Base-by-base conservation (phyloP, 139 green algal species). In the Zygnema cylindricum region DNA sequence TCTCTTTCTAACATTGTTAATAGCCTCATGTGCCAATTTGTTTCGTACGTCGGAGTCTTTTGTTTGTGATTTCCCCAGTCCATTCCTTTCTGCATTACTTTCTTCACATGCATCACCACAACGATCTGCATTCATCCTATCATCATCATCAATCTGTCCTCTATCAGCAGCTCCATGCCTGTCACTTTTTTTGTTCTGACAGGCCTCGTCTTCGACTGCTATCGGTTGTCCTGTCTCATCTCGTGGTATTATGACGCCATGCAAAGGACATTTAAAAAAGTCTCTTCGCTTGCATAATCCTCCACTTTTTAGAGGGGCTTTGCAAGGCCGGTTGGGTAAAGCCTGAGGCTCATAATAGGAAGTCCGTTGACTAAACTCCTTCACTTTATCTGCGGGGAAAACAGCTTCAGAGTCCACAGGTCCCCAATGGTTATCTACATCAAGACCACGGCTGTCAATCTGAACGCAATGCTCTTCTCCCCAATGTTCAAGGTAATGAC, bases 351-450 rank as follows among this genome's bases (percentile, higher is more conserved):
- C 7, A 30, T 91, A 91, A 43, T 85, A 91, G 1, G 38, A 84
- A 39, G 54, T 71, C 3, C 33, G 85, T 69, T 49, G 30, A 55
- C 69, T 88, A 3, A 91, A n/a, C 1, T 91, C 85, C 71, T 40
- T 39, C 22, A 90, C 54, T 36, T 7, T 54, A 1, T 91, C 87
- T 73, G 83, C 43, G 32, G 87, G 87, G 32, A 91, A 2, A 32
- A 40, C 35, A 2, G 69, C 86, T 30, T 88, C 43, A 25, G 23
- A 38, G 82, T 91, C 76, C 35, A 73, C n/a, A 1, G 38, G 33
- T 2, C 87, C 87, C 87, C 87, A 91, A 82, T 91, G 87, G 42
- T 78, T 91, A 38, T 91, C 86, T 30, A 91, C 57, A 43, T 43
- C 25, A 3, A 91, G 84, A 35, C 87, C 87, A 21, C 84, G 85